phyloP scores from a whole-genome alignment of 192 early-diverging fungal genomes.

The Coemansia sp. region DNA sequence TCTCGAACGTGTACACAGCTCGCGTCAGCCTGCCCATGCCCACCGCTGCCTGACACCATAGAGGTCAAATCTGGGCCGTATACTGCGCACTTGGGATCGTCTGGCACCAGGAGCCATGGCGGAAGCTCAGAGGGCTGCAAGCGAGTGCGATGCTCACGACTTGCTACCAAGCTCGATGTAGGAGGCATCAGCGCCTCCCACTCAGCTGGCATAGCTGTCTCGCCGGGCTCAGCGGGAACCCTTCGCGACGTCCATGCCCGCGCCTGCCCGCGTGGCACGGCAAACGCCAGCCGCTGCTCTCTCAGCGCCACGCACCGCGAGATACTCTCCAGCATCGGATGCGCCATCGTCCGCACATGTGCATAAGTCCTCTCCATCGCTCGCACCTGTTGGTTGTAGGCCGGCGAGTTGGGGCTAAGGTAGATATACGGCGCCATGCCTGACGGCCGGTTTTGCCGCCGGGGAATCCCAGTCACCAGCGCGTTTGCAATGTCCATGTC shows the following conservation, averaged over 20 bases:
- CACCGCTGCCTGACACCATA: neutral
- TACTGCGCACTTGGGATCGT: constrained; percentile 43
- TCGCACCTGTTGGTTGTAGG: constrained; percentile 47
- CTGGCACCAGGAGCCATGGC: constrained; percentile 32
- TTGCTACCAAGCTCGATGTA: neutral
- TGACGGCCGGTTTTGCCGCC: constrained; percentile 37
- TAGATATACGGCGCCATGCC: constrained; percentile 47
- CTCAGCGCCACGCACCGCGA: constrained; percentile 43
- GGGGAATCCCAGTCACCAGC: constrained; percentile 47
- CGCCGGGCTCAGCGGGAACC: constrained; percentile 22
- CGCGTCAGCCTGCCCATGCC: constrained; percentile 20
- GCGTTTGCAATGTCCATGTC: constrained; percentile 43
- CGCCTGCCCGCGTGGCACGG: constrained; percentile 24
- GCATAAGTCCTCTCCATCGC: constrained; percentile 43
- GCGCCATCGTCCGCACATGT: constrained; percentile 32
- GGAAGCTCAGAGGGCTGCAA: constrained; percentile 39
- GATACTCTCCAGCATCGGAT: constrained; percentile 51
- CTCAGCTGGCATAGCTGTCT: constrained; percentile 27
- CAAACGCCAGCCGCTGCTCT: constrained; percentile 34
- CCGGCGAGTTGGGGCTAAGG: constrained; percentile 36
- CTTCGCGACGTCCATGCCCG: constrained; percentile 31
- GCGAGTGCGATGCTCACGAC: constrained; percentile 26
- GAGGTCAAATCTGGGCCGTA: constrained; percentile 24
- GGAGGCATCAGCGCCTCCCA: constrained; percentile 55
- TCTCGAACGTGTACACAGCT: constrained; percentile 42